Evolutionary conservation across 495 filamentous ascomycete genomes (phyloP).

Genomic region (Baudoinia panamericana): DNA sequence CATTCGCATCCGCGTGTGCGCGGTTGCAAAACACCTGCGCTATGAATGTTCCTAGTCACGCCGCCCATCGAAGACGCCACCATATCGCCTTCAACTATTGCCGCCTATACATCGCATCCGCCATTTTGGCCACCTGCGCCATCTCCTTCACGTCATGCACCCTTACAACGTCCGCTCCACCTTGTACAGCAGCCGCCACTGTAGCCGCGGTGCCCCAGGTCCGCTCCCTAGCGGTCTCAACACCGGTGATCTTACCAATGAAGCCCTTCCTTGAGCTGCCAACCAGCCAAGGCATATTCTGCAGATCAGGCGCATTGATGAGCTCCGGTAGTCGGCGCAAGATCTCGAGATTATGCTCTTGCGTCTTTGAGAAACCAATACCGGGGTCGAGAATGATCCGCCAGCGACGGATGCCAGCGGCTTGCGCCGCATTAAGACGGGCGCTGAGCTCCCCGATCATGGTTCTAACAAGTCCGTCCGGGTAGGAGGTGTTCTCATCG

Average conservation of each 20-base stretch:
- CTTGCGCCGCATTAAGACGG: constrained; percentile 64
- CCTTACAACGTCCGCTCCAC: constrained; percentile 88
- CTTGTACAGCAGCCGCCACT: constrained; percentile 72
- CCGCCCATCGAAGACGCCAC: too few species aligned
- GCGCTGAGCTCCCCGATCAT: constrained; percentile 55
- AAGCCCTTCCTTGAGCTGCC: constrained; percentile 86
- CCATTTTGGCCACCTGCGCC: constrained; percentile 73
- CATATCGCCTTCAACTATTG: too few species aligned
- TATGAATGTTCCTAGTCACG: too few species aligned
- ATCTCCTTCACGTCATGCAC: constrained; percentile 93
- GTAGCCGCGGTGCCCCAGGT: constrained; percentile 81
- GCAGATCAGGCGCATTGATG: constrained; percentile 44
- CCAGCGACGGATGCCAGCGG: constrained; percentile 76
- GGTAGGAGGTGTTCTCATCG: constrained; percentile 42
- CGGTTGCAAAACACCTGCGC: too few species aligned
- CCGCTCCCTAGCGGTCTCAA: constrained; percentile 50
- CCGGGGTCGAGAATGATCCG: constrained; percentile 91
- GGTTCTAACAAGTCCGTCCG: constrained; percentile 54
- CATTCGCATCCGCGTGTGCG: too few species aligned
- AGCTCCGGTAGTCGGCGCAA: constrained; percentile 53
- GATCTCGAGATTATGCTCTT: constrained; percentile 67
- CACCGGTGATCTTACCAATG: constrained; percentile 70
- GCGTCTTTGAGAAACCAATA: constrained; percentile 80
- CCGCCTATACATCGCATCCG: constrained; percentile 73
- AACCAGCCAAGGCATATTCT: constrained; percentile 69